Base-by-base conservation (phyloP, 805 yeast species). In the Candida quercuum region DNA sequence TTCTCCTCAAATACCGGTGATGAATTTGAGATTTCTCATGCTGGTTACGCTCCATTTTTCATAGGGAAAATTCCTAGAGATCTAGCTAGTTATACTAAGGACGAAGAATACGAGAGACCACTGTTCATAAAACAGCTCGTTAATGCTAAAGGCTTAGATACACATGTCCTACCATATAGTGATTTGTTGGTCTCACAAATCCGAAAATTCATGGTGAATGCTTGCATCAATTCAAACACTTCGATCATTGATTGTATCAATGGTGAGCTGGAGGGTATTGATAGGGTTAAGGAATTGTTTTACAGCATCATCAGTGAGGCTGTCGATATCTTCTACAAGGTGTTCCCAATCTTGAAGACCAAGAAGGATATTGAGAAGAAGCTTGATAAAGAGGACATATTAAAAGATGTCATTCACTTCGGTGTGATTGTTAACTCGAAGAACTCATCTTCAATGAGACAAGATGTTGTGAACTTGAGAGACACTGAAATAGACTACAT, bases 221-320 rank as follows among this genome's bases (percentile, higher is more conserved):
- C 86, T 1, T 85, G 93, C 52, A 79, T 91, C 46, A 91, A 93
- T 52, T 84, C 96, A 0, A 63, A 83, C 21, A 84, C 96, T 0
- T 82, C 96, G 0, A 63, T 87, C 17, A 60, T 85, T 19, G 83
- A 86, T 56, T 83, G 93, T 53, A 54, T 69, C 27, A 93, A 93
- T 52, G 95, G 94, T 24, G 86, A 82, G 36, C 61, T 91, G 3
- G 86, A 75, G 44, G 58, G 69, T 2, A 51, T 72, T 13, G 62
- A 58, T 2, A 68, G 73, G 8, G 60, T 81, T 39, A 46, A 46
- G 17, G 47, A 45, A 1, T 35, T 64, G 3, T 67, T 65, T 39
- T 40, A 40, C 10, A 56, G 57, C 13, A 59, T 66, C 30, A 54
- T 66, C 11, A 45, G 42, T 4, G 71, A 66, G 37, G 43, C 63